These are phyloP conservation scores for Craspedostauros australis DNA, from an alignment of 108 stramenopile genomes.

Conservation along the genomic window DNA sequence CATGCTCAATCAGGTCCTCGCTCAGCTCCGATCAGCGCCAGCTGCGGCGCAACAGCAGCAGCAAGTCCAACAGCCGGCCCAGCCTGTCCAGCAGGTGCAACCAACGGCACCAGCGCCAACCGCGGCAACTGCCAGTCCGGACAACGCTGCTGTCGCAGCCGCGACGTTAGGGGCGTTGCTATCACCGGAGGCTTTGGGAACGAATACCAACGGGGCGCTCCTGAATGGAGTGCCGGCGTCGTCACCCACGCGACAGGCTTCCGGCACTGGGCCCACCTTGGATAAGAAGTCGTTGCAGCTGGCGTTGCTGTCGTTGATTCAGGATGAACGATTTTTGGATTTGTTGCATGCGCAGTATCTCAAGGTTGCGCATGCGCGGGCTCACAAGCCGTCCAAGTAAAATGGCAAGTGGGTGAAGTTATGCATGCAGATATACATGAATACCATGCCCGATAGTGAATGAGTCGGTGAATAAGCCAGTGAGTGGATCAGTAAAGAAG, in stretches of 20 bases:
- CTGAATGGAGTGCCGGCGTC: not conserved
- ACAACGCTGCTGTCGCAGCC: not conserved
- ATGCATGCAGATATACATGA: too few species aligned
- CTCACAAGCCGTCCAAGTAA: too few species aligned
- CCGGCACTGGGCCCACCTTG: conserved; percentile 17
- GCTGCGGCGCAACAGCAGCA: not conserved
- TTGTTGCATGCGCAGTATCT: conserved; percentile 84
- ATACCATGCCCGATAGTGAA: too few species aligned
- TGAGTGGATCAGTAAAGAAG: too few species aligned
- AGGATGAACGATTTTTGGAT: conserved; percentile 87
- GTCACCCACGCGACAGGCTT: not conserved
- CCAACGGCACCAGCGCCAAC: conserved; percentile 5
- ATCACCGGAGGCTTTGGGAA: conserved; percentile 1
- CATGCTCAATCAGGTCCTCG: conserved; percentile 36
- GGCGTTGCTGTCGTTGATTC: conserved; percentile 68
- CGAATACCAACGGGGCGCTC: not conserved
- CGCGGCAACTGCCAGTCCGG: not conserved
- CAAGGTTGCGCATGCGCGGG: conserved; percentile 65
- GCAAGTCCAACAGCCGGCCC: conserved; percentile 3
- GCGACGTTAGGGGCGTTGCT: conserved; percentile 1
- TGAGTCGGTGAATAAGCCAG: too few species aligned
- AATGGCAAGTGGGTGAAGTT: too few species aligned
- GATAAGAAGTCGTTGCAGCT: conserved; percentile 83
- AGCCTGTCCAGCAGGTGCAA: conserved; percentile 13
- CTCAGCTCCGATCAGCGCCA: conserved; percentile 14